Base-by-base conservation (phyloP, 78 protist species). In the Dictyostelium firmibasis region DNA sequence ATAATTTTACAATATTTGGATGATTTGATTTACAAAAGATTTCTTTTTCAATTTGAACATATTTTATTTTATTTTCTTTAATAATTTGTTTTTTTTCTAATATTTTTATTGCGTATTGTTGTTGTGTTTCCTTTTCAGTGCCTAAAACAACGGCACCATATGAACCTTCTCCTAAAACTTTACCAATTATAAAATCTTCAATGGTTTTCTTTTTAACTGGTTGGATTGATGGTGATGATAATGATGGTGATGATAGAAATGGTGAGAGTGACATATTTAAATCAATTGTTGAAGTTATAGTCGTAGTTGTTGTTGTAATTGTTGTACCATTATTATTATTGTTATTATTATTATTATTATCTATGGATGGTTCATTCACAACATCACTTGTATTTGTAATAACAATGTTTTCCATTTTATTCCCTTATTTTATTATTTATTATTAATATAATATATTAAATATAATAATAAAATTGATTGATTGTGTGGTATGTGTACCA, bases 91-190 rank as follows among this genome's bases (percentile, higher is more conserved):
- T 79, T 77, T 97, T 96, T 57, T 86, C 91, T 36, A 97, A 33
- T 33, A 97, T 94, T 76, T 97, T 97, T n/a, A 96, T 91, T 31
- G 98, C 98, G 23, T 84, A 96, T 72, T 91, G 91, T n/a, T 82
- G 53, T 20, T 67, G 23, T 2, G 97, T 95, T n/a, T 84, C 96
- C 13, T 87, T 97, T 43, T 95, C 96, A 1, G 85, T 86, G 18
- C 97, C 97, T 62, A 84, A 31, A 27, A 96, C 96, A 0, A 97
- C 97, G 0, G 95, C 95, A 38, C 97, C 97, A 35, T 85, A 96
- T 9, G 96, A 72, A 1, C 97, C 97, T 33, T 92, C 96, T 8
- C 97, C 97, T 9, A 96, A 79, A 7, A 92, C 96, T 43, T 62
- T 75, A 1, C 97, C 97, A 81, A 91, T 92, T 7, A 50, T 44